Evolutionary conservation across 2,329 filamentous ascomycete species (phyloP), one percentile per base, ranked within the genome.

Genomic region (Fusarium anguioides): DNA sequence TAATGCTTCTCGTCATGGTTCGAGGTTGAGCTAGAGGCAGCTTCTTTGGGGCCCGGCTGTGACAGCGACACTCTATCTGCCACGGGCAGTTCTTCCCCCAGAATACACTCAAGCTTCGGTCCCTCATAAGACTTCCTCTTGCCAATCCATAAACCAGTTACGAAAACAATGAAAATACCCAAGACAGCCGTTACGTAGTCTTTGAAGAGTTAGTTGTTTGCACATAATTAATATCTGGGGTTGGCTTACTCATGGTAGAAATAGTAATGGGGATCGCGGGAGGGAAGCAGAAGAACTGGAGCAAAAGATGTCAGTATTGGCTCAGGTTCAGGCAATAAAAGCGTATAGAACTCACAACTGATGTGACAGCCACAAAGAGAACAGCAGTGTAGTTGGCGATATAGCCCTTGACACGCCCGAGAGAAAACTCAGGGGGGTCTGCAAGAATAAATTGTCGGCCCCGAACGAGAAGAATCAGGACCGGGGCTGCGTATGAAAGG

Each of bases 401-500:
- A 26, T 70, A 75, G 1, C 79, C 77, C 17, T 48, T 53, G 15
- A 45, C 60, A n/a, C 52, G 54, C 0, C 77, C 76, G 3, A 80
- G 73, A 15, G 69, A 71, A 36, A 80, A 78, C 10, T 69, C 71
- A 4, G 70, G 68, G 27, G 71, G 74, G 47, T 74, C 69, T n/a
- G 72, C 49, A 4, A 60, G 50, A 29, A 81, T 59, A 8, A 77
- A 42, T 6, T 61, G 55, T 40, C 80, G 74, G 7, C 80, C 80
- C 17, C 80, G 75, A 6, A 79, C 40, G 8, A 81, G 72, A 4
- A 81, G 70, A 8, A 72, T 75, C 2, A 81, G 71, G 20, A 83
- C 75, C 3, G 81, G 82, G 10, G 81, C 73, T 8, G 76, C 80
- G 29, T 82, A 83, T 2, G 81, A 82, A 2, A 83, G 71, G 56